These are phyloP conservation scores for Termitomyces sp. DNA, from an alignment of 768 basidiomycete species.

Conservation along the genomic window DNA sequence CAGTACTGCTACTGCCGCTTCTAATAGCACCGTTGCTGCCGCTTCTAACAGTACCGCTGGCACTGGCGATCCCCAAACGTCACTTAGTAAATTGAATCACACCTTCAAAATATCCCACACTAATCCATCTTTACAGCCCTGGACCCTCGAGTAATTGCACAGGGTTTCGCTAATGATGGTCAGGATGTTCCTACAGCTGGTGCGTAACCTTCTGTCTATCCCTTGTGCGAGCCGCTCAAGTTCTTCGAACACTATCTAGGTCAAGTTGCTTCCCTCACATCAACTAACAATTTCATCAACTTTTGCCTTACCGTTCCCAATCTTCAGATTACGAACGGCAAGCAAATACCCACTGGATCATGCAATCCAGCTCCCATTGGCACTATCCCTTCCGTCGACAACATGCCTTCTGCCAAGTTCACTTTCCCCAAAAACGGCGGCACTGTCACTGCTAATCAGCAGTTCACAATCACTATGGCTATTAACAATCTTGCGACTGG, in stretches of 20 bases:
- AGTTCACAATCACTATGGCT: slow-evolving; percentile 44
- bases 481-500: slow-evolving; percentile 39
- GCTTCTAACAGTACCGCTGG: slow-evolving; percentile 25
- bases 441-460: slow-evolving; percentile 35
- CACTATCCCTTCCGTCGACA: slow-evolving; percentile 38
- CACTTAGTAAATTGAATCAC: slow-evolving; percentile 27
- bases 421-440: slow-evolving; percentile 35
- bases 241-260: slow-evolving; percentile 21
- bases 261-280: slow-evolving; percentile 48
- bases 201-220: slow-evolving; percentile 19
- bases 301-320: slow-evolving; percentile 39
- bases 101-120: background rate
- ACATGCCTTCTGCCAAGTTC: slow-evolving; percentile 44
- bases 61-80: slow-evolving; percentile 41
- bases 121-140: slow-evolving; percentile 32
- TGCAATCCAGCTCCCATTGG: slow-evolving; percentile 57
- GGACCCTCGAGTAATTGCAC: slow-evolving; percentile 46
- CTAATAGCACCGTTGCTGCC: slow-evolving; percentile 5
- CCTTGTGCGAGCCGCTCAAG: background rate
- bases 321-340: slow-evolving; percentile 47
- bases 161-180: slow-evolving; percentile 48
- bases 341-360: slow-evolving; percentile 43
- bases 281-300: slow-evolving; percentile 42
- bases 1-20: slow-evolving; percentile 28
- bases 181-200: slow-evolving; percentile 36